Evolutionary conservation across 768 basidiomycete genomes (phyloP).

Genomic region (Steccherinum ochraceum): DNA sequence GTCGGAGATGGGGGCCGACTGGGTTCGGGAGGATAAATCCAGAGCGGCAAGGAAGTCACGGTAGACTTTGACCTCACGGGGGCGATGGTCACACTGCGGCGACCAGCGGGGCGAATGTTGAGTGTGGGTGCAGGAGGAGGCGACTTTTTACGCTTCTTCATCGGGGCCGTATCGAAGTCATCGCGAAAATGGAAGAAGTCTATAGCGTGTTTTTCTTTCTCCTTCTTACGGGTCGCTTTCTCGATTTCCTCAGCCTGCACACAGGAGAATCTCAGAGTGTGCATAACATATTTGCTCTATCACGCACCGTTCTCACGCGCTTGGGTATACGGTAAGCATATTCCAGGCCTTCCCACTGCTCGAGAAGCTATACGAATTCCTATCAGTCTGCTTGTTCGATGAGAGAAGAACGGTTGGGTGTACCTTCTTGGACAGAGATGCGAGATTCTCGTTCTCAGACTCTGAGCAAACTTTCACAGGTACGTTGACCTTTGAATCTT

Average conservation of each 20-base stretch:
- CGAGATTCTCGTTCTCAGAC: constrained; percentile 51
- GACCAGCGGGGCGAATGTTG: neutral
- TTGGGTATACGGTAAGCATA: constrained; percentile 87
- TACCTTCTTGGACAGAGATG: constrained; percentile 59
- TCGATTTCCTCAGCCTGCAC: too few species aligned
- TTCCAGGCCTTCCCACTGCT: constrained; percentile 73
- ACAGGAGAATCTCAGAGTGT: too few species aligned
- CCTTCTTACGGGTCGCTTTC: too few species aligned
- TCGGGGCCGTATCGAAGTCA: too few species aligned
- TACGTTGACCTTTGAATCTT: constrained; percentile 61
- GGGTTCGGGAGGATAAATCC: too few species aligned
- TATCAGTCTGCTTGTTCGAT: neutral
- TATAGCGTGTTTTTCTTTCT: too few species aligned
- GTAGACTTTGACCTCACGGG: too few species aligned
- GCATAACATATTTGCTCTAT: constrained; percentile 29
- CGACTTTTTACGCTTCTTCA: neutral
- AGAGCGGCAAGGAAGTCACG: too few species aligned
- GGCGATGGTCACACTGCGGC: neutral
- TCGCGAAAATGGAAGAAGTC: too few species aligned
- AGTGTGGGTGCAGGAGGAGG: neutral
- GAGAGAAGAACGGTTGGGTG: constrained; percentile 6
- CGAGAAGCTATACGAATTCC: constrained; percentile 49
- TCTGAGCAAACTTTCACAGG: constrained; percentile 51
- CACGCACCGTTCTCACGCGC: constrained; percentile 36
- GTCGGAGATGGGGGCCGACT: too few species aligned